A percentile compares a stretch with the other conserved stretches of the same genome.
phyloP scores from a whole-genome alignment of 2,329 filamentous ascomycete species.

The Geosmithia flava region DNA sequence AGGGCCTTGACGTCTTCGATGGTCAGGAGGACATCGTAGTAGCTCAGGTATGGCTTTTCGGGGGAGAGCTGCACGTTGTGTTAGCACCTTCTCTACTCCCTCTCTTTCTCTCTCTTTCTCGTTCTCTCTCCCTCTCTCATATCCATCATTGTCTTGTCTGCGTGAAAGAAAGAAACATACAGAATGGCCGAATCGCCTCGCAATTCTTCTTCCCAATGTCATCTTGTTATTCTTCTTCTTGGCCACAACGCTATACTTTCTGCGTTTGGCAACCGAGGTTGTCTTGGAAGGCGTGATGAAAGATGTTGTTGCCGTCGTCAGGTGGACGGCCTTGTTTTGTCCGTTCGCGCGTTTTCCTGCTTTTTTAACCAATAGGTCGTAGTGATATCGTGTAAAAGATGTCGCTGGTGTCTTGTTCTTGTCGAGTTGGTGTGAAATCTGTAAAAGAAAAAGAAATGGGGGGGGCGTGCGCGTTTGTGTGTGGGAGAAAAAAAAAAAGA shows the following conservation, averaged over 20 bases:
- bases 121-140: neutral
- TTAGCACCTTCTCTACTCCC: slow-evolving; percentile 3
- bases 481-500: too few species aligned
- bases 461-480: too few species aligned
- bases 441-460: too few species aligned
- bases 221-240: slow-evolving; percentile 11
- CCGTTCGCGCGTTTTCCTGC: too few species aligned
- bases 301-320: neutral
- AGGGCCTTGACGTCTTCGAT: slow-evolving; percentile 81
- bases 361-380: too few species aligned
- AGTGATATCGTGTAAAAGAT: too few species aligned
- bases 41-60: slow-evolving; percentile 25
- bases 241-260: neutral
- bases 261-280: neutral
- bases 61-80: slow-evolving; percentile 29
- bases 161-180: slow-evolving; percentile 23
- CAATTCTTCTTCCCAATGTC: slow-evolving; percentile 28
- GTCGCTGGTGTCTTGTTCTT: too few species aligned
- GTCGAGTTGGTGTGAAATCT: too few species aligned
- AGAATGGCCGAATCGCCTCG: slow-evolving; percentile 34
- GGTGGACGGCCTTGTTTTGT: too few species aligned
- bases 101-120: neutral
- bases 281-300: neutral
- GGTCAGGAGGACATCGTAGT: slow-evolving; percentile 46
- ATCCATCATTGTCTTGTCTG: too few species aligned